Evolutionary conservation across 805 yeast genomes (phyloP).

Genomic region (Candida krabiensis): DNA sequence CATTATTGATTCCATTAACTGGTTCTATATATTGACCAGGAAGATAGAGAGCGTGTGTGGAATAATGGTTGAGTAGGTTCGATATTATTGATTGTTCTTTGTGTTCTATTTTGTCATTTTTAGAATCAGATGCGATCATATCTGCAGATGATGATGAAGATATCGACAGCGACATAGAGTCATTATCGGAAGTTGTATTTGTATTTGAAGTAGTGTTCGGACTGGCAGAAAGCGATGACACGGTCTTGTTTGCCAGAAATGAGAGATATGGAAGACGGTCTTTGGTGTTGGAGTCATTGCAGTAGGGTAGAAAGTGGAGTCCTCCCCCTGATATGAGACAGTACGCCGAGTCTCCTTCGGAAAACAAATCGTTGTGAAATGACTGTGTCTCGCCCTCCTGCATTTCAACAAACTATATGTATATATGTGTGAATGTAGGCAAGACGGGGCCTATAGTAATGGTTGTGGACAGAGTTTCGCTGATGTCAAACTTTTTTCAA

Average conservation of each 20-base stretch:
- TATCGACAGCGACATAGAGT: conserved; percentile 11
- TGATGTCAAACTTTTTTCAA: no score
- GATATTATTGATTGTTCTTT: conserved; percentile 10
- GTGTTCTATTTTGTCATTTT: not conserved
- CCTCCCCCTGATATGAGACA: conserved; percentile 31
- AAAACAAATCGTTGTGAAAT: no score
- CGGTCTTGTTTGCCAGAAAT: conserved; percentile 27
- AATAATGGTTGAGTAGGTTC: conserved; percentile 29
- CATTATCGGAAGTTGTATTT: conserved; percentile 13
- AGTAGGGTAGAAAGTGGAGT: conserved; percentile 28
- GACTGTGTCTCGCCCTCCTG: no score
- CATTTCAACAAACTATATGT: no score
- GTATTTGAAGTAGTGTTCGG: conserved; percentile 13
- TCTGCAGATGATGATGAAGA: conserved; percentile 9
- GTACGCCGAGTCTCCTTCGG: conserved; percentile 17
- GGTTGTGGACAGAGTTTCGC: no score
- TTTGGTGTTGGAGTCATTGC: conserved; percentile 6
- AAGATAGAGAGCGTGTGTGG: conserved; percentile 50
- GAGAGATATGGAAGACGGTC: conserved; percentile 17
- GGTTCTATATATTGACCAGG: conserved; percentile 44
- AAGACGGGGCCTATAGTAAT: no score
- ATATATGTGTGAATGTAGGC: no score
- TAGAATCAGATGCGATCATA: not conserved
- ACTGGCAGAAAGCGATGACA: conserved; percentile 23
- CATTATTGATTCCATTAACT: conserved; percentile 29